A percentile compares a stretch with the other conserved stretches of the same genome.
These are phyloP conservation scores for Moesziomyces aphidis DNA, from an alignment of 1,284 basidiomycete genomes.

Conservation along the genomic window DNA sequence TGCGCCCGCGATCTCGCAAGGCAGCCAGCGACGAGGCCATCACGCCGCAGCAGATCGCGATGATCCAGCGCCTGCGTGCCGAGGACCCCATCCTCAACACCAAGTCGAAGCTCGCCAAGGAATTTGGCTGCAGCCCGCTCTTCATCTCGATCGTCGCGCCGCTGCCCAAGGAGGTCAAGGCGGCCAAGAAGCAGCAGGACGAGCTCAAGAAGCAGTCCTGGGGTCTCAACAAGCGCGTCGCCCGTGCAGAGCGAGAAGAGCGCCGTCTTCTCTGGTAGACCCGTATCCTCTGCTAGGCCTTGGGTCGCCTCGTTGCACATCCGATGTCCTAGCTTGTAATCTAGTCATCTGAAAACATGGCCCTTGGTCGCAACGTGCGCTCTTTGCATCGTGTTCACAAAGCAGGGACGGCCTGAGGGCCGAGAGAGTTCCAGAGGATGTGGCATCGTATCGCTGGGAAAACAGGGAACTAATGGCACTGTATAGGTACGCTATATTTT, in stretches of 20 bases:
- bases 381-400: no score
- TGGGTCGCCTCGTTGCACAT: not conserved
- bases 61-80: slow-evolving; percentile 55
- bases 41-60: slow-evolving; percentile 50
- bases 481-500: not conserved
- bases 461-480: no score
- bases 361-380: not conserved
- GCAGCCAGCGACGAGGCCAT: slow-evolving; percentile 12
- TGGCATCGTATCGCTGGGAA: no score
- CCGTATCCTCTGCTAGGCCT: not conserved
- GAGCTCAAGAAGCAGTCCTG: slow-evolving; percentile 45
- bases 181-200: slow-evolving; percentile 41
- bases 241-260: slow-evolving; percentile 47
- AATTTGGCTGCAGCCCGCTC: slow-evolving; percentile 56
- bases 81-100: slow-evolving; percentile 54
- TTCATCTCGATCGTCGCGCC: slow-evolving; percentile 64
- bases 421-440: no score
- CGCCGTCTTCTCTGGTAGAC: slow-evolving; percentile 51
- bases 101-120: slow-evolving; percentile 48
- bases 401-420: no score
- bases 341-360: not conserved
- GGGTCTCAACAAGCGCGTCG: slow-evolving; percentile 62
- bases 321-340: not conserved
- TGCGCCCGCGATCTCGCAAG: slow-evolving; percentile 29
- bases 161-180: slow-evolving; percentile 43